A percentile compares a stretch with the other conserved stretches of the same genome.
Conservation (phyloP, 2,329 filamentous ascomycete genomes). For the Sporothrix brunneoviolacea region DNA sequence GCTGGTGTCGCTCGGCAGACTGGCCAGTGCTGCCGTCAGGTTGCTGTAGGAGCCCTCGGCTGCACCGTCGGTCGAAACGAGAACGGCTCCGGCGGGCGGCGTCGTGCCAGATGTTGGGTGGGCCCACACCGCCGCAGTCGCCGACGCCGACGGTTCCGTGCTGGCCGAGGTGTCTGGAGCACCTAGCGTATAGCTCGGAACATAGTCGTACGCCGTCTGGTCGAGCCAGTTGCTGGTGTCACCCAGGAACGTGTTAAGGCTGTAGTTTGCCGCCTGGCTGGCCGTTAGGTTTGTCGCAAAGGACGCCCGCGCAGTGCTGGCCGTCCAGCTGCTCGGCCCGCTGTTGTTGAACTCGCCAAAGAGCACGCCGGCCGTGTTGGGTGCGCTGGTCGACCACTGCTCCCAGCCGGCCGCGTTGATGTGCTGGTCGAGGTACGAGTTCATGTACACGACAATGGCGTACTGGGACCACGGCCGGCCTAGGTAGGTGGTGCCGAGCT, state of each 20-base stretch:
- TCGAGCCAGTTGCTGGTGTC: slow-evolving; percentile 36
- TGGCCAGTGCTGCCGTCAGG: slow-evolving; percentile 25
- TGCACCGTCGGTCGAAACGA: slow-evolving; percentile 31
- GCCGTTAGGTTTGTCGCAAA: slow-evolving; percentile 31
- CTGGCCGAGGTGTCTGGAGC: slow-evolving; percentile 18
- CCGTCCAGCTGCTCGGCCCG: slow-evolving; percentile 27
- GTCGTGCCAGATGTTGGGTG: slow-evolving; percentile 35
- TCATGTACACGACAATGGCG: slow-evolving; percentile 41
- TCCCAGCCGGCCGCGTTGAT: slow-evolving; percentile 55
- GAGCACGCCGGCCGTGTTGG: slow-evolving; percentile 28
- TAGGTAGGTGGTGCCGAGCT: slow-evolving; percentile 37
- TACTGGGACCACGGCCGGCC: slow-evolving; percentile 42
- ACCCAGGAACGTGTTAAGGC: slow-evolving; percentile 31
- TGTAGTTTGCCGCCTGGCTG: slow-evolving; percentile 29
- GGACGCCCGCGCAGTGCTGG: slow-evolving; percentile 23
- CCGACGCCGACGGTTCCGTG: neutral
- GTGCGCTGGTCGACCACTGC: slow-evolving; percentile 28
- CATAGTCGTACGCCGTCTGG: slow-evolving; percentile 31
- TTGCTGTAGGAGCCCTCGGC: slow-evolving; percentile 23
- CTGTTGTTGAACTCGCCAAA: slow-evolving; percentile 28
- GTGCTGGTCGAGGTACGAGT: slow-evolving; percentile 44
- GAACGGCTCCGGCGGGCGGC: slow-evolving; percentile 34
- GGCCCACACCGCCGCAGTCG: slow-evolving; percentile 23
- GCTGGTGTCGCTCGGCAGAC: slow-evolving; percentile 18
- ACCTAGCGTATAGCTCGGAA: slow-evolving; percentile 28